Conservation (phyloP, 2,329 filamentous ascomycete species). For the Trichophyton mentagrophytes region DNA sequence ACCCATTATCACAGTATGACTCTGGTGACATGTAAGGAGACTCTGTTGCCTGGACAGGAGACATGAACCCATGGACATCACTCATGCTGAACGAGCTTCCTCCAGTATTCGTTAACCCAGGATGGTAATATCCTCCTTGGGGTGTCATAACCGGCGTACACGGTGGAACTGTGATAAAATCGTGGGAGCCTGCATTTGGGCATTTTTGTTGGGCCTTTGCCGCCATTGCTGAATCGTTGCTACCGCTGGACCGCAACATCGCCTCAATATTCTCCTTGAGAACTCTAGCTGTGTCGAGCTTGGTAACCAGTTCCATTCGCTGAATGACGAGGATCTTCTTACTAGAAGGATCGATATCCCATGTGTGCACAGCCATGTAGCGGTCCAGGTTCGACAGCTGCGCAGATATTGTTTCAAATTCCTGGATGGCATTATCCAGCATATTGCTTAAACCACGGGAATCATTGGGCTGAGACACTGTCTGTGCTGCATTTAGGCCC, state of each 20-base stretch:
- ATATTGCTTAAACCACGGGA: constrained; percentile 12
- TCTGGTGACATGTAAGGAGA: neutral
- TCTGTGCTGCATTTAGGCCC: neutral
- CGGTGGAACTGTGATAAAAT: neutral
- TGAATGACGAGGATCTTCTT: constrained; percentile 27
- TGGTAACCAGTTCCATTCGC: constrained; percentile 25
- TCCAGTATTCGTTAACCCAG: neutral
- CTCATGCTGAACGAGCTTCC: neutral
- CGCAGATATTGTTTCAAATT: constrained; percentile 20
- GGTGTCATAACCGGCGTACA: neutral
- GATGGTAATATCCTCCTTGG: neutral
- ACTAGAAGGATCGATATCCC: constrained; percentile 24
- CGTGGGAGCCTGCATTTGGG: neutral
- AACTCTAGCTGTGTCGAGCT: constrained; percentile 26
- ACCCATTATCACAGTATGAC: neutral
- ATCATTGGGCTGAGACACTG: neutral
- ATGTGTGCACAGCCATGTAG: constrained; percentile 28
- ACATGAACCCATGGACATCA: neutral
- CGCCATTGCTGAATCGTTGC: constrained; percentile 6
- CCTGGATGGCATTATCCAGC: constrained; percentile 21
- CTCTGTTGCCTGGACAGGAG: neutral
- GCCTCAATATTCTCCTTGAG: constrained; percentile 26
- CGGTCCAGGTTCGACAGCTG: constrained; percentile 27
- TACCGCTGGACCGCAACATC: constrained; percentile 11
- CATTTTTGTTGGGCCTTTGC: neutral